Base-by-base conservation (phyloP, 2,329 filamentous ascomycete genomes). In the Pseudomassariella vexata region DNA sequence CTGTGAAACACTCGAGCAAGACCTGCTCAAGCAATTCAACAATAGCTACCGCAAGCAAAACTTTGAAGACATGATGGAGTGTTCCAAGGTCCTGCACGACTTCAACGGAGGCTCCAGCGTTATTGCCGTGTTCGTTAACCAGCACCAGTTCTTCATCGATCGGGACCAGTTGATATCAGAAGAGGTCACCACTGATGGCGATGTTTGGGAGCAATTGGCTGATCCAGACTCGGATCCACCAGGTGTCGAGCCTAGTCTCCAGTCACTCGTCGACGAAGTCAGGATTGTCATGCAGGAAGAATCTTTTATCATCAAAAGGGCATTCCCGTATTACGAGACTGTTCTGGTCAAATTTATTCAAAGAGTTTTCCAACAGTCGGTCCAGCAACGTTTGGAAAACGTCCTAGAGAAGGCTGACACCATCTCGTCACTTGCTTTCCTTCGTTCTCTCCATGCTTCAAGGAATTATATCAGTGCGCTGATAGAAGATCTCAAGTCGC, bases 81-180 rank as follows among this genome's bases (percentile, higher is more conserved):
- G 92, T 55, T 86, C 94, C 34, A 85, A 85, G 50, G 92, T 95
- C 24, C 68, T 98, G 40, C 76, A 92, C 54, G 92, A 96, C 60
- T 98, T 98, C 69, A 95, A 90, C 56, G 88, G 92, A 32, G 92
- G 92, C 31, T 80, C 87, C 36, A 96, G 89, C 55, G 92, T 96
- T 38, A 94, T 95, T 58, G 90, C 86, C 10, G 72, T 90, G 9
- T 98, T 96, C 57, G 90, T 98, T 52, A 98, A 98, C 54, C 92
- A 98, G 57, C 94, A 98, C 61, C 88, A 95, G 52, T 98, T 98
- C 70, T 98, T 98, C 63, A 95, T 98, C 52, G 92, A 96, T 54
- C 75, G 89, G 17, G 92, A 88, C 45, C 90, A 96, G 56, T 68
- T 98, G 36, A 82, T 95, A 30, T 84, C 82, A 1, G 89, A 95